phyloP scores from a whole-genome alignment of 805 yeast species.

The Candida silvatica region DNA sequence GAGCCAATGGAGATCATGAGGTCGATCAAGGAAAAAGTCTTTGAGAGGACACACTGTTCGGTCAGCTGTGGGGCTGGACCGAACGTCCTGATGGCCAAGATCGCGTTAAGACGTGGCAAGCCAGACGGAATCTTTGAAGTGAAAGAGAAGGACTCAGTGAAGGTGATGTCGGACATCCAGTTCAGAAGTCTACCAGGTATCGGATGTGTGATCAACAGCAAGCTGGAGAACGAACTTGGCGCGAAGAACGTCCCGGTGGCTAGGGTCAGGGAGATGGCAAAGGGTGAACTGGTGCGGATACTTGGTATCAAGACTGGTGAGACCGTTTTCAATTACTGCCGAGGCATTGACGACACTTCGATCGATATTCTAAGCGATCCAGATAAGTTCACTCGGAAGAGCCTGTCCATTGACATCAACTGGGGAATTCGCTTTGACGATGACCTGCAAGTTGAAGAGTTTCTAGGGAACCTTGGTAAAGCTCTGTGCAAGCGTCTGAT shows the following conservation, averaged over 20 bases:
- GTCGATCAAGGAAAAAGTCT: slow-evolving; percentile 33
- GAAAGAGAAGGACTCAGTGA: slow-evolving; percentile 11
- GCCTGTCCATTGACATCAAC: slow-evolving; percentile 81
- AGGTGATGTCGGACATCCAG: slow-evolving; percentile 28
- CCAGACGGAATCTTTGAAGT: slow-evolving; percentile 59
- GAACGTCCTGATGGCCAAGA: slow-evolving; percentile 69
- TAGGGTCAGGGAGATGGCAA: slow-evolving; percentile 29
- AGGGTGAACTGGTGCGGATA: slow-evolving; percentile 28
- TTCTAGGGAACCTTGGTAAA: slow-evolving; percentile 45
- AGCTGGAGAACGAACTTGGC: slow-evolving; percentile 28
- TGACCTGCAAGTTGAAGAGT: slow-evolving; percentile 53
- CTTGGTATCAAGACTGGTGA: slow-evolving; percentile 69
- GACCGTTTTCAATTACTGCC: slow-evolving; percentile 48
- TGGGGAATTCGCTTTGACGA: slow-evolving; percentile 79
- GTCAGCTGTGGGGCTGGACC: slow-evolving; percentile 76
- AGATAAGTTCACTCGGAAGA: slow-evolving; percentile 50
- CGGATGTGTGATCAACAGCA: slow-evolving; percentile 42
- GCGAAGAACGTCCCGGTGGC: slow-evolving; percentile 24
- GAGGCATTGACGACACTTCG: slow-evolving; percentile 61
- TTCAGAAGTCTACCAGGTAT: slow-evolving; percentile 53
- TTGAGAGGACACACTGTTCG: slow-evolving; percentile 42
- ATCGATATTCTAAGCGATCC: slow-evolving; percentile 45
- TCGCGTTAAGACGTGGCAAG: slow-evolving; percentile 67
- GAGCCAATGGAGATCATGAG: slow-evolving; percentile 22
- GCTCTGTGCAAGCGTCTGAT: slow-evolving; percentile 52